These are phyloP conservation scores for Curvularia sp. DNA, from an alignment of 2,329 filamentous ascomycete species.

Conservation along the genomic window DNA sequence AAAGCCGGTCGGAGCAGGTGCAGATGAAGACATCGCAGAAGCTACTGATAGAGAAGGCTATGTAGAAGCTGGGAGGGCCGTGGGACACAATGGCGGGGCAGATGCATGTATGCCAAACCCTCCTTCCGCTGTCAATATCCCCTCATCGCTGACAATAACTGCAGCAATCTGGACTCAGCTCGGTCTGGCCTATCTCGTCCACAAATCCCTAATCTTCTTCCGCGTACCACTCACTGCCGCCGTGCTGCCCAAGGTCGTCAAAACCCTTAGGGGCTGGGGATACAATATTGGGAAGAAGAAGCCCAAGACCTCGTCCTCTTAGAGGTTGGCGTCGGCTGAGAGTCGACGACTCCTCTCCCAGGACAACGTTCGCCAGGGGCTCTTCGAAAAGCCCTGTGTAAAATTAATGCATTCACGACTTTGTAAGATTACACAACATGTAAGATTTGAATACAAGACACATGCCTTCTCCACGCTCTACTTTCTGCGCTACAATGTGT, in stretches of 20 bases:
- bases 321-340: not conserved
- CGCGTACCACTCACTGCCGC: conserved; percentile 92
- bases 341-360: not conserved
- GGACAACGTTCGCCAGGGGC: not conserved
- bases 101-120: conserved; percentile 71
- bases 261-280: conserved; percentile 83
- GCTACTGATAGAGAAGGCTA: conserved; percentile 41
- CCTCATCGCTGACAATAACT: conserved; percentile 19
- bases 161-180: conserved; percentile 81
- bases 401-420: conserved; percentile 20
- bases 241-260: conserved; percentile 93
- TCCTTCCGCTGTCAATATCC: not conserved
- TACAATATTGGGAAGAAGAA: conserved; percentile 90
- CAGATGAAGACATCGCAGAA: conserved; percentile 47
- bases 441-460: conserved; percentile 15
- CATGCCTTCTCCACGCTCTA: not conserved
- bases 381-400: conserved; percentile 7
- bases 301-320: conserved; percentile 35
- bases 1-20: conserved; percentile 56
- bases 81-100: conserved; percentile 67
- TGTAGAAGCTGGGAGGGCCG: conserved; percentile 65
- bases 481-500: not conserved
- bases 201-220: conserved; percentile 97
- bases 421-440: conserved; percentile 19
- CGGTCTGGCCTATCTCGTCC: conserved; percentile 91